A percentile compares a stretch with the other conserved stretches of the same genome.
Evolutionary conservation across 2,329 filamentous ascomycete genomes (phyloP).

Genomic region (Lecanicillium sp.): DNA sequence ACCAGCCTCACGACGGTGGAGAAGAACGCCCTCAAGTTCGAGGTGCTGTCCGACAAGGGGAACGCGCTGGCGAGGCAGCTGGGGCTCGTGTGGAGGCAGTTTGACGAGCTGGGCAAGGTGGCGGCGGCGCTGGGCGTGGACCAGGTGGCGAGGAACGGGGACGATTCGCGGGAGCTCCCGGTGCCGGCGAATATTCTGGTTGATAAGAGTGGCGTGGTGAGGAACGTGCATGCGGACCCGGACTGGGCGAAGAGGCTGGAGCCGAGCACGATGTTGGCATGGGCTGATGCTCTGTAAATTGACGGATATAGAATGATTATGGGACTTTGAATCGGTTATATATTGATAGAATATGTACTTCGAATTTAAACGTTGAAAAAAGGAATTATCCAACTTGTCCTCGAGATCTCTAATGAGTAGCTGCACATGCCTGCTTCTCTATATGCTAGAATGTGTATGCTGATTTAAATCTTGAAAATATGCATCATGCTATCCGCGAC

Average conservation of each 20-base stretch:
- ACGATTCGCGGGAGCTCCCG: conserved; percentile 32
- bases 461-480: neutral
- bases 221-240: conserved; percentile 31
- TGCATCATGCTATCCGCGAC: neutral
- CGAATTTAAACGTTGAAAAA: too few species aligned
- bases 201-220: conserved; percentile 28
- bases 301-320: neutral
- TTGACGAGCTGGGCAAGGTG: conserved; percentile 22
- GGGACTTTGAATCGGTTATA: too few species aligned
- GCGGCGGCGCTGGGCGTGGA: conserved; percentile 26
- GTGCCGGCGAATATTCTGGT: conserved; percentile 35
- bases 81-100: conserved; percentile 30
- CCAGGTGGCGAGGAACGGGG: conserved; percentile 28
- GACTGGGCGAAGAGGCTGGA: conserved; percentile 33
- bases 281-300: conserved; percentile 24
- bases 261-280: conserved; percentile 27
- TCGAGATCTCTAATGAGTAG: too few species aligned
- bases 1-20: conserved; percentile 30
- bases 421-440: too few species aligned
- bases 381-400: too few species aligned
- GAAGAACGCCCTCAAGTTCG: conserved; percentile 35
- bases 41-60: conserved; percentile 34
- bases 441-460: too few species aligned
- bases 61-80: conserved; percentile 31
- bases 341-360: too few species aligned